Evolutionary conservation across 1,284 basidiomycete genomes (phyloP).

Genomic region (Exobasidium cylindrosporum): DNA sequence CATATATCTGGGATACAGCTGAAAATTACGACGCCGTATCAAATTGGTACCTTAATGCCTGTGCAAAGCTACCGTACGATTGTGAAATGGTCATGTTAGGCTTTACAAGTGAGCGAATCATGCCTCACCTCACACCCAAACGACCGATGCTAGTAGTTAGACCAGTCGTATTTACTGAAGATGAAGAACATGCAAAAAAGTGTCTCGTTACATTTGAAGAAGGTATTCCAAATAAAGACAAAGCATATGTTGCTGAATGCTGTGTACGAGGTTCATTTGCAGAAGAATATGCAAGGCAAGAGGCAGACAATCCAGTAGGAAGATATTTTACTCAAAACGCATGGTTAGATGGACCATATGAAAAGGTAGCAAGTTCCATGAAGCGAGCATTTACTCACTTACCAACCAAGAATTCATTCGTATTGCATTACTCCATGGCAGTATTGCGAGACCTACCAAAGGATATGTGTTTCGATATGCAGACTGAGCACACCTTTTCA

Average conservation of each 20-base stretch:
- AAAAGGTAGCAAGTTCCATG: constrained; percentile 2
- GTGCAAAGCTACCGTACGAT: neutral
- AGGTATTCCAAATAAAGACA: neutral
- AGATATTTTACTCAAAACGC: neutral
- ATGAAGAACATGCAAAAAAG: constrained; percentile 4
- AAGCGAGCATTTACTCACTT: neutral
- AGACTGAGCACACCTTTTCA: constrained; percentile 10
- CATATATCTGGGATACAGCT: constrained; percentile 2
- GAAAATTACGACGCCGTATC: constrained; percentile 1
- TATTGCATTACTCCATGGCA: constrained; percentile 2
- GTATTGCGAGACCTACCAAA: neutral
- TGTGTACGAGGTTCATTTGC: neutral
- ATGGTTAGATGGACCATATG: constrained; percentile 1
- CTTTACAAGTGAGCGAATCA: constrained; percentile 5
- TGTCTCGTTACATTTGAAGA: neutral
- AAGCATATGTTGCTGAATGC: constrained; percentile 1
- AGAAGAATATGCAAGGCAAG: constrained; percentile 6
- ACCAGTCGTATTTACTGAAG: constrained; percentile 4
- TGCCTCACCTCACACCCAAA: constrained; percentile 3
- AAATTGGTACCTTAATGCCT: constrained; percentile 1
- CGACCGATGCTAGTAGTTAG: constrained; percentile 4
- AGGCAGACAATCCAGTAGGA: neutral
- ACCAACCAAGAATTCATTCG: neutral
- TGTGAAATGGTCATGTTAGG: constrained; percentile 14
- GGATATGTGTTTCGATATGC: neutral